Evolutionary conservation across 202 grass and related monocot genomes (phyloP).

Genomic region (Eragrostis tef): DNA sequence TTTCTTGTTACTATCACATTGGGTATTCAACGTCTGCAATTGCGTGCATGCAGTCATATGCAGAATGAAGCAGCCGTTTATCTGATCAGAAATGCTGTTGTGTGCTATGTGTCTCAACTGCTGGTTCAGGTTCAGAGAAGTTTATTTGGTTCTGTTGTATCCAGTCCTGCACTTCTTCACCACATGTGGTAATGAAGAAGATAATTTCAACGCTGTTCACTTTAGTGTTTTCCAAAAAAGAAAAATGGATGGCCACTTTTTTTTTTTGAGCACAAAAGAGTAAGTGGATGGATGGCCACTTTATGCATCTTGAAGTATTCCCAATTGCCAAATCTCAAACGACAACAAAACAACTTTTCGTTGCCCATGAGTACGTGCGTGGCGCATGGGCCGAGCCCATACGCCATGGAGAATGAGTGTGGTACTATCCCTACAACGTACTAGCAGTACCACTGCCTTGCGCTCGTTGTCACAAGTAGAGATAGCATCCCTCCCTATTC

Average conservation of each 20-base stretch:
- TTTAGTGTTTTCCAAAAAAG: neutral
- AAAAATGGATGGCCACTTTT: neutral
- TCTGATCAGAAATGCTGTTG: no score
- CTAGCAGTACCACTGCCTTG: neutral
- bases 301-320: neutral
- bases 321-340: neutral
- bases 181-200: neutral
- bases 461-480: neutral
- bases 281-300: neutral
- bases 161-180: neutral
- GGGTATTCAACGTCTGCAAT: no score
- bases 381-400: conserved; percentile 23
- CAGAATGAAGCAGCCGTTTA: no score
- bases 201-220: neutral
- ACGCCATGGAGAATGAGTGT: neutral
- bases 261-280: no score
- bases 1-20: no score
- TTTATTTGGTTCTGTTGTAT: neutral
- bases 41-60: no score
- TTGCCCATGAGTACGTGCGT: conserved; percentile 18
- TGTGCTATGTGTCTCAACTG: no score
- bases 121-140: neutral
- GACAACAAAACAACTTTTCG: neutral
- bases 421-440: conserved; percentile 11
- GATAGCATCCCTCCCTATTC: conserved; percentile 28